phyloP scores from a whole-genome alignment of 2,329 filamentous ascomycete species.

The Penicillium sp. region DNA sequence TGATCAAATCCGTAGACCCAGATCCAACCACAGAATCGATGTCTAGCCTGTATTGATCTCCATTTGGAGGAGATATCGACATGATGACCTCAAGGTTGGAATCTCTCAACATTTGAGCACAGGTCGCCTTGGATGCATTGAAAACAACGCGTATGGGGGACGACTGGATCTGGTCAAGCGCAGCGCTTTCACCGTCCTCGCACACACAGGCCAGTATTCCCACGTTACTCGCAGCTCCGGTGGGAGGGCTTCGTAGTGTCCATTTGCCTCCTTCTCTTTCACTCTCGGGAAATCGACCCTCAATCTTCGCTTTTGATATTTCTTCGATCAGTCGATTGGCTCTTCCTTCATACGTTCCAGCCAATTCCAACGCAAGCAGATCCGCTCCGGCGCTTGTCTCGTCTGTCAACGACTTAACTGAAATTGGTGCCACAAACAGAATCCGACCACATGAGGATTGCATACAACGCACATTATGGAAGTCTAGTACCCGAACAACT shows the following conservation, averaged over 20 bases:
- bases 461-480: slow-evolving; percentile 68
- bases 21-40: slow-evolving; percentile 66
- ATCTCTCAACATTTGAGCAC: slow-evolving; percentile 29
- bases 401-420: slow-evolving; percentile 18
- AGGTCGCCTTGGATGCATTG: slow-evolving; percentile 31
- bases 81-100: slow-evolving; percentile 49
- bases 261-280: slow-evolving; percentile 78
- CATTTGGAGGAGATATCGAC: slow-evolving; percentile 69
- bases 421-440: slow-evolving; percentile 36
- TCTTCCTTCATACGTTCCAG: slow-evolving; percentile 74
- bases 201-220: slow-evolving; percentile 50
- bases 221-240: slow-evolving; percentile 56
- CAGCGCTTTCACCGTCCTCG: slow-evolving; percentile 41
- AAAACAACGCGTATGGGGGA: slow-evolving; percentile 39
- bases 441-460: slow-evolving; percentile 42
- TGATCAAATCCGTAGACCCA: slow-evolving; percentile 70
- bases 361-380: slow-evolving; percentile 67
- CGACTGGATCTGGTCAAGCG: slow-evolving; percentile 50
- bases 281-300: slow-evolving; percentile 77
- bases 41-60: slow-evolving; percentile 56
- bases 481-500: slow-evolving; percentile 69
- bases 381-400: slow-evolving; percentile 33
- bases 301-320: slow-evolving; percentile 78
- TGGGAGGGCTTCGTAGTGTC: slow-evolving; percentile 67
- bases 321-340: slow-evolving; percentile 78